These are phyloP conservation scores for Mycena pura DNA, from an alignment of 768 basidiomycete genomes.

Conservation along the genomic window DNA sequence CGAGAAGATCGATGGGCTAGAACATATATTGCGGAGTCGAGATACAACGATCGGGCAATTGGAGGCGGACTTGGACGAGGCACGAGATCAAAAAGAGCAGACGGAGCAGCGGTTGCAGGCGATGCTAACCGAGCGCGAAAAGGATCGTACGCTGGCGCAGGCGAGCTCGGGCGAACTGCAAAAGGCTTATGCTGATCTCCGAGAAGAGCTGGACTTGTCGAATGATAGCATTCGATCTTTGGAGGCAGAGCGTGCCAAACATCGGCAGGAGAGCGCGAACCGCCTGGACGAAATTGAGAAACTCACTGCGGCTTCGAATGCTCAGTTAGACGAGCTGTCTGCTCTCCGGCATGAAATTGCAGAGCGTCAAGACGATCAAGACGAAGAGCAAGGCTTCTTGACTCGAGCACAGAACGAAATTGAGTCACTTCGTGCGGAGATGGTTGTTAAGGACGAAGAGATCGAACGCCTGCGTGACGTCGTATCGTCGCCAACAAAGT, in stretches of 20 bases:
- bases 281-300: slow-evolving; percentile 66
- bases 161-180: slow-evolving; percentile 65
- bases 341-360: slow-evolving; percentile 60
- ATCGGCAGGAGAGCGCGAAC: slow-evolving; percentile 61
- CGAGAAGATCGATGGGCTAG: slow-evolving; percentile 66
- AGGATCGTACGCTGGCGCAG: slow-evolving; percentile 55
- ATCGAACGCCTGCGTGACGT: slow-evolving; percentile 62
- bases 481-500: slow-evolving; percentile 47
- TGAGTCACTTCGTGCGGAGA: slow-evolving; percentile 69
- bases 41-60: slow-evolving; percentile 67
- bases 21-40: slow-evolving; percentile 58
- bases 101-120: slow-evolving; percentile 53
- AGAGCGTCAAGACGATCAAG: slow-evolving; percentile 50
- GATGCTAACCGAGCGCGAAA: slow-evolving; percentile 54
- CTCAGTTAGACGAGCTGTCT: slow-evolving; percentile 61
- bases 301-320: slow-evolving; percentile 49
- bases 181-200: slow-evolving; percentile 64
- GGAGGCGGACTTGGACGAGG: slow-evolving; percentile 63
- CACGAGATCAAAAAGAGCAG: slow-evolving; percentile 56
- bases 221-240: slow-evolving; percentile 61
- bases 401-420: slow-evolving; percentile 71
- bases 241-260: slow-evolving; percentile 68
- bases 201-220: slow-evolving; percentile 64
- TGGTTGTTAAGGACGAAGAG: slow-evolving; percentile 70
- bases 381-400: slow-evolving; percentile 70